Percentiles rank a stretch among this genome's conserved stretches.
phyloP scores from a whole-genome alignment of 768 basidiomycete species.

The Hericium erinaceus region DNA sequence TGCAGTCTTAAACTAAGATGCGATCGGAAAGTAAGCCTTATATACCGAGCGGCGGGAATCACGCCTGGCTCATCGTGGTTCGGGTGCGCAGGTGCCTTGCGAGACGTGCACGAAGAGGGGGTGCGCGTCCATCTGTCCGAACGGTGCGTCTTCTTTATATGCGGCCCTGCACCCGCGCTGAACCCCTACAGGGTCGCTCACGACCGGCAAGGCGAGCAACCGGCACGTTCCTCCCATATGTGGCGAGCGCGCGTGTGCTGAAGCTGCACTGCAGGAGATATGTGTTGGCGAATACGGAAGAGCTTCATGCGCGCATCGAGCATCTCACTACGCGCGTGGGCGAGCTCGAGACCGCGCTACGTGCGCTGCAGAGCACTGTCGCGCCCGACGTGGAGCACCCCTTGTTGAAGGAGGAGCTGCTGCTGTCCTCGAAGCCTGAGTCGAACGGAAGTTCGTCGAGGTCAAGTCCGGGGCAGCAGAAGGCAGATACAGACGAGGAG shows the following conservation, averaged over 20 bases:
- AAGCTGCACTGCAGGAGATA: constrained; percentile 25
- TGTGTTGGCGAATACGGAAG: constrained; percentile 59
- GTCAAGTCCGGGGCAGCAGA: background rate
- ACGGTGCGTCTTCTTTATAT: constrained; percentile 34
- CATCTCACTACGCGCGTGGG: constrained; percentile 11
- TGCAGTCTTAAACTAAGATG: constrained; percentile 56
- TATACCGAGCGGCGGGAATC: background rate
- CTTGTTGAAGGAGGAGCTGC: constrained; percentile 3
- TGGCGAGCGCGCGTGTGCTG: too few species aligned
- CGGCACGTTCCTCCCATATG: constrained; percentile 24
- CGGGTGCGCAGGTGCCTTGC: constrained; percentile 50
- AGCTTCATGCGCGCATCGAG: constrained; percentile 28
- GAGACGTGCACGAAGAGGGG: constrained; percentile 71
- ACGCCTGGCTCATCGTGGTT: background rate
- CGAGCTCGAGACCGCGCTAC: constrained; percentile 11
- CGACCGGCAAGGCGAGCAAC: constrained; percentile 48
- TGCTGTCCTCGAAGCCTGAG: background rate
- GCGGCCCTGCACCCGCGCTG: background rate
- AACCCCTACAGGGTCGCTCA: constrained; percentile 35
- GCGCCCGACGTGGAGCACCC: constrained; percentile 7
- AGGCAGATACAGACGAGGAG: constrained; percentile 18
- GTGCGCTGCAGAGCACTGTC: constrained; percentile 9
- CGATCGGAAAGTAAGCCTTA: constrained; percentile 43
- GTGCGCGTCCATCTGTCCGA: constrained; percentile 69
- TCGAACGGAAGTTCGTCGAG: background rate